Conservation (phyloP, 352 stramenopile genomes). For the Pilasporangium apinafurcum region DNA sequence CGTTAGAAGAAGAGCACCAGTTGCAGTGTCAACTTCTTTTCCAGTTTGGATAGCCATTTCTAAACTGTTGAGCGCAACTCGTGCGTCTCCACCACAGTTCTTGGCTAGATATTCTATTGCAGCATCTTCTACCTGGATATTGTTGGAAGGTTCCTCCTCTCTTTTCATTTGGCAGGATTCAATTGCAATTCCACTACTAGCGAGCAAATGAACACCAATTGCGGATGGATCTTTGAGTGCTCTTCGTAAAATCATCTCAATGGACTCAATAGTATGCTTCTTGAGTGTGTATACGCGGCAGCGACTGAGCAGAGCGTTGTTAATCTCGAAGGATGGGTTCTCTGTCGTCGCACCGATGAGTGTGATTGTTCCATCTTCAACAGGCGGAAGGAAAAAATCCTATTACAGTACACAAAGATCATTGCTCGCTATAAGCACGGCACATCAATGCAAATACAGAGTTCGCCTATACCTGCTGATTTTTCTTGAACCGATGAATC, state of each 20-base stretch:
- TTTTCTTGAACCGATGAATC: slow-evolving; percentile 88
- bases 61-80: slow-evolving; percentile 76
- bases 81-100: slow-evolving; percentile 73
- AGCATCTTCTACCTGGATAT: slow-evolving; percentile 41
- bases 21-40: no score
- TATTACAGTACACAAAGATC: slow-evolving; percentile 1
- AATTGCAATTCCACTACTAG: no score
- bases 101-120: slow-evolving; percentile 62
- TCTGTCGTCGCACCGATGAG: slow-evolving; percentile 87
- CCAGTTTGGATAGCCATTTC: slow-evolving; percentile 74
- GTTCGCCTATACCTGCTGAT: slow-evolving; percentile 38
- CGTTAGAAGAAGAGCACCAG: slow-evolving; percentile 27
- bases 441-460: not conserved
- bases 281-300: slow-evolving; percentile 76
- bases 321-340: slow-evolving; percentile 87
- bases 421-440: not conserved
- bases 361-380: slow-evolving; percentile 83
- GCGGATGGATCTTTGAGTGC: slow-evolving; percentile 28
- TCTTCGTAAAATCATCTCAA: slow-evolving; percentile 60
- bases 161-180: no score
- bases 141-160: no score
- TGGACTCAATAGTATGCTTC: slow-evolving; percentile 56
- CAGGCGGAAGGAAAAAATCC: slow-evolving; percentile 78
- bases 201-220: slow-evolving; percentile 18
- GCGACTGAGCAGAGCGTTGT: slow-evolving; percentile 75